phyloP scores from a whole-genome alignment of 805 yeast species.

The Hanseniaspora vineae region DNA sequence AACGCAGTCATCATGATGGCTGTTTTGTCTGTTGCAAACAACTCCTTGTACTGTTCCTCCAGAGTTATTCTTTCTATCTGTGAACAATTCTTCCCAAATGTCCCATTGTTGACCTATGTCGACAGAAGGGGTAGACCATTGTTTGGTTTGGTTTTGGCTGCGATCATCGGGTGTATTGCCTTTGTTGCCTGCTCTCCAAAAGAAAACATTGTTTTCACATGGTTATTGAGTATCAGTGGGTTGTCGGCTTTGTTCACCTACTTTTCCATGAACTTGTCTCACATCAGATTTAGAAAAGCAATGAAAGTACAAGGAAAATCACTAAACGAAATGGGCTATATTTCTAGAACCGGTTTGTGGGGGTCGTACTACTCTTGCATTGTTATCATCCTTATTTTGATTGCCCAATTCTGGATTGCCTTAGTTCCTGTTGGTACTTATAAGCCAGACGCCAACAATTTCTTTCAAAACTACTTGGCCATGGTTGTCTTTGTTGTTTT shows the following conservation, averaged over 20 bases:
- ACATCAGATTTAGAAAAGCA: conserved; percentile 47
- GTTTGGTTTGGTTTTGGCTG: conserved; percentile 38
- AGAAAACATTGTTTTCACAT: conserved; percentile 44
- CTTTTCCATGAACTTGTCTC: conserved; percentile 43
- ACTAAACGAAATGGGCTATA: conserved; percentile 38
- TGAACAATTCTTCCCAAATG: conserved; percentile 28
- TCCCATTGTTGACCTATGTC: conserved; percentile 35
- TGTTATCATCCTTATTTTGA: conserved; percentile 36
- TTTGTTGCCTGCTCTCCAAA: conserved; percentile 55
- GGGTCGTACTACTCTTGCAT: conserved; percentile 41
- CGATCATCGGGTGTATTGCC: conserved; percentile 45
- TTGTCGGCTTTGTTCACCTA: conserved; percentile 52
- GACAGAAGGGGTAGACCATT: conserved; percentile 55
- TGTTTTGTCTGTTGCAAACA: conserved; percentile 72
- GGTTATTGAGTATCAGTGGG: conserved; percentile 54
- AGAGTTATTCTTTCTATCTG: conserved; percentile 42
- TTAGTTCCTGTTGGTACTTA: conserved; percentile 45
- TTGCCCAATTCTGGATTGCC: conserved; percentile 62
- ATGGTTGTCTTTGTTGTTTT: conserved; percentile 29
- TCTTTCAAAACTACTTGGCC: conserved; percentile 44
- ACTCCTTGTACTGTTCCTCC: conserved; percentile 66
- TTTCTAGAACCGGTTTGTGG: conserved; percentile 36
- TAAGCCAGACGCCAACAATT: conserved; percentile 24
- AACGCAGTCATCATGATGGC: conserved; percentile 68
- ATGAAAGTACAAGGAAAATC: conserved; percentile 41